phyloP scores from a whole-genome alignment of 208 protist species.

The Vickermania ingenoplastis region DNA sequence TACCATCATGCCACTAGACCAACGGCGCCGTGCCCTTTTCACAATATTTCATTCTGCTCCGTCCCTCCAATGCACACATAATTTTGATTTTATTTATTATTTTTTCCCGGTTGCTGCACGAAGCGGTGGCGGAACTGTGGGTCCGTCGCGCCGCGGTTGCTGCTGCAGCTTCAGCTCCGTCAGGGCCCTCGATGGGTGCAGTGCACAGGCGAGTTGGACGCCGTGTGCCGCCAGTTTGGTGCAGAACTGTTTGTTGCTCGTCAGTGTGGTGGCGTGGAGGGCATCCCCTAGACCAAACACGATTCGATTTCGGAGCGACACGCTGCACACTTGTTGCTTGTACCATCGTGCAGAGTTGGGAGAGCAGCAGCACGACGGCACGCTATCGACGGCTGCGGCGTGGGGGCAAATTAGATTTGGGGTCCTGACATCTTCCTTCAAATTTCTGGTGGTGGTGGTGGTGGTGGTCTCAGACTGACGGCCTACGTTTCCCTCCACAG shows the following conservation, averaged over 20 bases:
- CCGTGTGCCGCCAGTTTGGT: constrained; percentile 31
- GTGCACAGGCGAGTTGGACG: constrained; percentile 19
- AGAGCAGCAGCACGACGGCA: constrained; percentile 2
- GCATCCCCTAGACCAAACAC: constrained; percentile 57
- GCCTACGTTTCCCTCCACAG: too few relatives aligned
- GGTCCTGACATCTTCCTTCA: too few relatives aligned
- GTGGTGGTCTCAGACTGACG: too few relatives aligned
- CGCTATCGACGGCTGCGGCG: constrained; percentile 4
- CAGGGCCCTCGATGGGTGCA: constrained; percentile 59
- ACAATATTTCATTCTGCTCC: too few relatives aligned
- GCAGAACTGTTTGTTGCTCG: constrained; percentile 47
- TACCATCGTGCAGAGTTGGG: constrained; percentile 4
- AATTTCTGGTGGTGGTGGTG: too few relatives aligned
- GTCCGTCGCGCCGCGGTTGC: constrained; percentile 27
- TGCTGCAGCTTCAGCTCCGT: constrained; percentile 50
- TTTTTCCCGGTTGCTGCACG: too few relatives aligned
- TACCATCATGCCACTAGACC: constrained; percentile 90
- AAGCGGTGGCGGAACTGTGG: constrained; percentile 25
- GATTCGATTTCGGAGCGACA: constrained; percentile 39
- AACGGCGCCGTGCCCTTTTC: too few relatives aligned
- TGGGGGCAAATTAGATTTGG: background rate
- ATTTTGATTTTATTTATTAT: too few relatives aligned
- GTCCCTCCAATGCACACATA: too few relatives aligned
- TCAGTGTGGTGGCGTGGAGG: constrained; percentile 32
- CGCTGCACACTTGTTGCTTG: constrained; percentile 16